A percentile compares a stretch with the other conserved stretches of the same genome.
Conservation (phyloP, 495 filamentous ascomycete species). For the Penicillium lividum region DNA sequence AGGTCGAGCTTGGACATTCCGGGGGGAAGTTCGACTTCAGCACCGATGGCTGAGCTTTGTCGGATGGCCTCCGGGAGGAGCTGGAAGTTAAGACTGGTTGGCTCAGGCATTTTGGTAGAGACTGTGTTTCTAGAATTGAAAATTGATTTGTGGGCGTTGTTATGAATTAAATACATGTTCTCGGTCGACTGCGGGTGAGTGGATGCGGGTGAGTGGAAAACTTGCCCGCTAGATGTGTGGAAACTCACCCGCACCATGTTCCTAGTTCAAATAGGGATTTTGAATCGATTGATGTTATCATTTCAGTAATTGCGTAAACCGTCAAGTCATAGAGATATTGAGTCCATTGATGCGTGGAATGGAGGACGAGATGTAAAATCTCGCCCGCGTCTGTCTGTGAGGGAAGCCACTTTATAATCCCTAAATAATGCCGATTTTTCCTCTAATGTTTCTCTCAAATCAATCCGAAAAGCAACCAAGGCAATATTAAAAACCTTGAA, state of each 20-base stretch:
- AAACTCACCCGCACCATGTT: neutral
- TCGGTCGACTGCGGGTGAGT: neutral
- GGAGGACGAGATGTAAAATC: neutral
- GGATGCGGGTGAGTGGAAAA: neutral
- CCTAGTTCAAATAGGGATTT: neutral
- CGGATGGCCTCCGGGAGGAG: slow-evolving; percentile 9
- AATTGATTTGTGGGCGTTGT: neutral
- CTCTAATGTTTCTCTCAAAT: no score
- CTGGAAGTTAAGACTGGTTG: slow-evolving; percentile 6
- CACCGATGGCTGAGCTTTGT: slow-evolving; percentile 15
- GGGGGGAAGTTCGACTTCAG: slow-evolving; percentile 14
- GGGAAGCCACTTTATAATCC: neutral
- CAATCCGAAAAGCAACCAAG: no score
- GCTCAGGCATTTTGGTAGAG: slow-evolving; percentile 8
- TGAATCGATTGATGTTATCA: neutral
- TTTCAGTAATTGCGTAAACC: neutral
- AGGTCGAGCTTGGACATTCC: slow-evolving; percentile 13
- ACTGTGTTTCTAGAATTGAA: neutral
- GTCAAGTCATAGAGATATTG: neutral
- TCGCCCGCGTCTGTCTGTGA: neutral
- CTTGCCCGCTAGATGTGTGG: neutral
- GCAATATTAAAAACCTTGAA: neutral
- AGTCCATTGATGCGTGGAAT: neutral
- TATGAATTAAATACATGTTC: neutral
- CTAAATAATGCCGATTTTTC: neutral